Evolutionary conservation across 2,329 filamentous ascomycete species (phyloP).

Genomic region (Alternaria burnsii): DNA sequence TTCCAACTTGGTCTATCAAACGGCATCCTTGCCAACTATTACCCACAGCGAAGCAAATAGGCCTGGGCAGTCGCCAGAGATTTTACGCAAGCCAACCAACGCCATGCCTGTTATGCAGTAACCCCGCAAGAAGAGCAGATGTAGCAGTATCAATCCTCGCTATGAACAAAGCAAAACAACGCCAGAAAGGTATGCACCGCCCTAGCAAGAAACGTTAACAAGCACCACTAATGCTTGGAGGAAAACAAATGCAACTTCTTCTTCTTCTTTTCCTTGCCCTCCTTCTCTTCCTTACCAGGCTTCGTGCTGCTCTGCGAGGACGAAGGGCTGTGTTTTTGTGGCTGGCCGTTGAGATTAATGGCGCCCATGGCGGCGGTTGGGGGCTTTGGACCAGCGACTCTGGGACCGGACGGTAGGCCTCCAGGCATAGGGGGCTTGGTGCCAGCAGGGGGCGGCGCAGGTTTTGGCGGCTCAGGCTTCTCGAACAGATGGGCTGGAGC

Average conservation of each 20-base stretch:
- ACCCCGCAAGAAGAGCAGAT: conserved; percentile 1
- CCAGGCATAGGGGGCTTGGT: conserved; percentile 43
- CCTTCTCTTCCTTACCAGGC: conserved; percentile 34
- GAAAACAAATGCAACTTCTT: conserved; percentile 68
- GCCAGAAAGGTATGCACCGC: conserved; percentile 17
- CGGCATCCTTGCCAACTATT: background rate
- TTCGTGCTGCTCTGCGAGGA: conserved; percentile 29
- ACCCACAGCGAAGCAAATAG: background rate
- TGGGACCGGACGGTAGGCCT: conserved; percentile 43
- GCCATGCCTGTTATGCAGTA: conserved; percentile 18
- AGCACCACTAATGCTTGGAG: conserved; percentile 36
- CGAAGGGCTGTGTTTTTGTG: conserved; percentile 20
- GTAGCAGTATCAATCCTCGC: conserved; percentile 12
- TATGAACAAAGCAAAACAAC: conserved; percentile 23
- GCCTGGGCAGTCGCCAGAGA: background rate
- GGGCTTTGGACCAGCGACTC: conserved; percentile 38
- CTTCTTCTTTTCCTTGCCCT: conserved; percentile 55
- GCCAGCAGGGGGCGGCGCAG: conserved; percentile 61
- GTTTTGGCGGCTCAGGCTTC: conserved; percentile 66
- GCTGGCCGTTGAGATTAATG: conserved; percentile 43
- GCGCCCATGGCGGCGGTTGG: conserved; percentile 46
- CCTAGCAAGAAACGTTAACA: conserved; percentile 8
- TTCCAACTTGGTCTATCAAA: background rate
- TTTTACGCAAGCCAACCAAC: conserved; percentile 8
- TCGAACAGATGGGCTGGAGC: conserved; percentile 89